Base-by-base conservation (phyloP, 2,329 filamentous ascomycete genomes). In the Trichoderma oligosporum region DNA sequence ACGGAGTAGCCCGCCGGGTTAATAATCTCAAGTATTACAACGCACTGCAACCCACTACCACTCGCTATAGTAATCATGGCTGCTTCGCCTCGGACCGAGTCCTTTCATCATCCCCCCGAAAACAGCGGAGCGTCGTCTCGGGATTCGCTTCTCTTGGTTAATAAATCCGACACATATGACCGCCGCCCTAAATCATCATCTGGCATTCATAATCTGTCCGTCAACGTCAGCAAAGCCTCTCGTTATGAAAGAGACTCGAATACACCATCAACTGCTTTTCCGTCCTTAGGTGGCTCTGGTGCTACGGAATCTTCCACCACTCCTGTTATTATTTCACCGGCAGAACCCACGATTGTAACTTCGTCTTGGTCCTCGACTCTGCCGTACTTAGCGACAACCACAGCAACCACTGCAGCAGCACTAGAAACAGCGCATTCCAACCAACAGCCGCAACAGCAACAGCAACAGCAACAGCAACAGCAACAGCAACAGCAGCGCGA, bases 241-340 rank as follows among this genome's bases (percentile, higher is more conserved):
- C 60, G 46, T 49, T 61, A 60, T 60, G 61, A 63, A 27, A 42
- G 57, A 27, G 55, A 63, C 38, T 57, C 48, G 33, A 46, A 58
- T 33, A 62, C 57, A 18, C 61, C 65, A 27, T 61, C 60, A 38
- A 62, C 66, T 53, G 65, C 64, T 54, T 59, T 65, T 47, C 60
- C 67, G 53, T 63, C 60, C 39, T 25, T 67, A 62, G 66, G 67
- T 64, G 66, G 67, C 53, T 56, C 53, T 48, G 53, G 53, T 42
- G n/a, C 33, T 36, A 39, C 53, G 42, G 33, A n/a, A 4, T 22
- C 35, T 47, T 22, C 44, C 53, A 7, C 41, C 2, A 14, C 48
- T 54, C 60, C 60, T 64, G 57, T 63, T 56, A 33, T 56, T 25
- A 57, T 56, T 16, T 48, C 57, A 12, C 25, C 53, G 48, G 35